phyloP scores from a whole-genome alignment of 1,284 basidiomycete species.

The Microstroma glucosiphilum region DNA sequence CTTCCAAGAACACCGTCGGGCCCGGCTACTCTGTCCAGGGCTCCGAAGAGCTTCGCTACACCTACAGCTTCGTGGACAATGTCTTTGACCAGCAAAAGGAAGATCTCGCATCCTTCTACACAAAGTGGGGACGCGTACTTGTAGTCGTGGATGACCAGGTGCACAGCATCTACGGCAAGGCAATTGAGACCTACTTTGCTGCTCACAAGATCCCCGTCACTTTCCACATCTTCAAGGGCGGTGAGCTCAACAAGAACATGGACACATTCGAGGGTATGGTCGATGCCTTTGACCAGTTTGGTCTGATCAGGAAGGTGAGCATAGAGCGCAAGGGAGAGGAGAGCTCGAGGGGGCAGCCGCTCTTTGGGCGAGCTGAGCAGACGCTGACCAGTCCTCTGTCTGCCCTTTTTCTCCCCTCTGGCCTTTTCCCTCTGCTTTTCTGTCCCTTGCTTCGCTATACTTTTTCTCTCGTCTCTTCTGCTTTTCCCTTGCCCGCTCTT shows the following conservation, averaged over 20 bases:
- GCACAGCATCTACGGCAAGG: slow-evolving; percentile 47
- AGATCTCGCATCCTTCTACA: slow-evolving; percentile 53
- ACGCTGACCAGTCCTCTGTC: too few relatives aligned
- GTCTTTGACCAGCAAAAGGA: slow-evolving; percentile 53
- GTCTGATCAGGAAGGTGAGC: slow-evolving; percentile 52
- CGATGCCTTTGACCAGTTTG: slow-evolving; percentile 54
- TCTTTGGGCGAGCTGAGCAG: too few relatives aligned
- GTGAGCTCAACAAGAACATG: slow-evolving; percentile 55
- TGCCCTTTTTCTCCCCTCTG: too few relatives aligned
- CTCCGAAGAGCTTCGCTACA: slow-evolving; percentile 40
- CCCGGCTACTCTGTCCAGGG: slow-evolving; percentile 40
- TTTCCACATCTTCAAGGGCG: slow-evolving; percentile 54
- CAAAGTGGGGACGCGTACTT: slow-evolving; percentile 53
- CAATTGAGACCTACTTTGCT: slow-evolving; percentile 47
- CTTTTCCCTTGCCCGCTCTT: not conserved
- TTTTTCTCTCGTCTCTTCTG: not conserved
- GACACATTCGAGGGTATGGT: slow-evolving; percentile 54
- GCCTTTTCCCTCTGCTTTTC: too few relatives aligned
- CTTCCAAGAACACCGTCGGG: slow-evolving; percentile 31
- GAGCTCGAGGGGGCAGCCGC: too few relatives aligned
- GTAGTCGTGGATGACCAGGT: slow-evolving; percentile 53
- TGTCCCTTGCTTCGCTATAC: too few relatives aligned
- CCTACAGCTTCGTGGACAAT: slow-evolving; percentile 53
- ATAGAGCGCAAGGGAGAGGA: not conserved
- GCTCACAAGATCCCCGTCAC: slow-evolving; percentile 52